A percentile compares a stretch with the other conserved stretches of the same genome.
These are phyloP conservation scores for Hysterangium stoloniferum DNA, from an alignment of 768 basidiomycete species.

Conservation along the genomic window DNA sequence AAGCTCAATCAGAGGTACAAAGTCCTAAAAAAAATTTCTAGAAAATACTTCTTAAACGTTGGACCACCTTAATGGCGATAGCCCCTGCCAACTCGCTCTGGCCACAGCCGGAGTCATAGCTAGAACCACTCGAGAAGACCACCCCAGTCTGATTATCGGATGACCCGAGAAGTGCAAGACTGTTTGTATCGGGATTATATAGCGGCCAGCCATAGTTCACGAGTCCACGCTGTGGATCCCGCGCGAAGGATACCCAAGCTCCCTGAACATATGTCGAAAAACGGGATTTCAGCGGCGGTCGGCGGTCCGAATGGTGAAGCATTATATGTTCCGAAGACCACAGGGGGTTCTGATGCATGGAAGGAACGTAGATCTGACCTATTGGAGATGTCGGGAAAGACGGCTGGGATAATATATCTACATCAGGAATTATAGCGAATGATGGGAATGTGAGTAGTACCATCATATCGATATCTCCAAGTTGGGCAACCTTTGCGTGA, in stretches of 20 bases:
- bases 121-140: neutral
- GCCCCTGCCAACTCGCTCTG: too few species aligned
- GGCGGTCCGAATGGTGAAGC: constrained; percentile 11
- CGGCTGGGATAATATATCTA: too few species aligned
- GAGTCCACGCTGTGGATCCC: constrained; percentile 28
- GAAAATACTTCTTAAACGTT: too few species aligned
- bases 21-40: too few species aligned
- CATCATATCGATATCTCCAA: constrained; percentile 6
- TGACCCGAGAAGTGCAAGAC: constrained; percentile 17
- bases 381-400: constrained; percentile 6
- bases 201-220: constrained; percentile 21
- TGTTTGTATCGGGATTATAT: constrained; percentile 30
- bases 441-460: neutral
- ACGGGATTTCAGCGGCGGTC: constrained; percentile 21
- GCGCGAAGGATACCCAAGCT: constrained; percentile 37
- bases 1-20: too few species aligned
- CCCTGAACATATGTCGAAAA: constrained; percentile 30
- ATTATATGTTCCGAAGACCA: constrained; percentile 26
- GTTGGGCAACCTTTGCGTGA: neutral
- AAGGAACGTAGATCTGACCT: constrained; percentile 22
- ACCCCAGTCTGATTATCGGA: constrained; percentile 5
- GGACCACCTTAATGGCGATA: too few species aligned
- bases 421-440: too few species aligned
- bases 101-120: constrained; percentile 7
- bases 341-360: constrained; percentile 33